phyloP scores from a whole-genome alignment of 2,329 filamentous ascomycete genomes.

The Claviceps digitariae region DNA sequence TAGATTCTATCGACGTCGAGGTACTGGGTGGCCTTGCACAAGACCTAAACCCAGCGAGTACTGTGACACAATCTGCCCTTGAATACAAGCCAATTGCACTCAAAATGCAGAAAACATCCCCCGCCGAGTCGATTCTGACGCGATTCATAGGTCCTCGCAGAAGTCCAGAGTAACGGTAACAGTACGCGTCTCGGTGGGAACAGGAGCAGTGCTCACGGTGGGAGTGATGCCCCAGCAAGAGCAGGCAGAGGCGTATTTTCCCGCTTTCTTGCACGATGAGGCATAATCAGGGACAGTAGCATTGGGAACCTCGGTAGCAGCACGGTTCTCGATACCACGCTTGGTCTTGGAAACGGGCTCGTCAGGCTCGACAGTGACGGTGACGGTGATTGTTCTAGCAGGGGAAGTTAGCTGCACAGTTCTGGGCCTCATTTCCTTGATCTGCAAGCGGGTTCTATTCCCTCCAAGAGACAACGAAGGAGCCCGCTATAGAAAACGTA shows the following conservation, averaged over 20 bases:
- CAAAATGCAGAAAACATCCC: neutral
- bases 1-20: neutral
- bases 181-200: conserved; percentile 26
- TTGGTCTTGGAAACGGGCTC: conserved; percentile 13
- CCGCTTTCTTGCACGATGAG: conserved; percentile 20
- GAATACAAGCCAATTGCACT: neutral
- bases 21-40: neutral
- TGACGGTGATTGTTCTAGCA: conserved; percentile 23
- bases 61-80: neutral
- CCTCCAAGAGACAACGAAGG: neutral
- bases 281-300: conserved; percentile 26
- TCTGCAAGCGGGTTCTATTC: neutral
- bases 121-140: neutral
- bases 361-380: conserved; percentile 23
- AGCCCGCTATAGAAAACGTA: conserved; percentile 15
- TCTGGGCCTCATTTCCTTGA: neutral
- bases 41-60: neutral
- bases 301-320: conserved; percentile 19
- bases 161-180: conserved; percentile 28
- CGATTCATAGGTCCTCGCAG: conserved; percentile 23
- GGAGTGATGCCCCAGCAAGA: conserved; percentile 31
- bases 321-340: conserved; percentile 17
- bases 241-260: conserved; percentile 28
- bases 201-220: conserved; percentile 22
- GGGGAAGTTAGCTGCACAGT: neutral